phyloP scores from a whole-genome alignment of 768 basidiomycete species.

The Boletus edulis region DNA sequence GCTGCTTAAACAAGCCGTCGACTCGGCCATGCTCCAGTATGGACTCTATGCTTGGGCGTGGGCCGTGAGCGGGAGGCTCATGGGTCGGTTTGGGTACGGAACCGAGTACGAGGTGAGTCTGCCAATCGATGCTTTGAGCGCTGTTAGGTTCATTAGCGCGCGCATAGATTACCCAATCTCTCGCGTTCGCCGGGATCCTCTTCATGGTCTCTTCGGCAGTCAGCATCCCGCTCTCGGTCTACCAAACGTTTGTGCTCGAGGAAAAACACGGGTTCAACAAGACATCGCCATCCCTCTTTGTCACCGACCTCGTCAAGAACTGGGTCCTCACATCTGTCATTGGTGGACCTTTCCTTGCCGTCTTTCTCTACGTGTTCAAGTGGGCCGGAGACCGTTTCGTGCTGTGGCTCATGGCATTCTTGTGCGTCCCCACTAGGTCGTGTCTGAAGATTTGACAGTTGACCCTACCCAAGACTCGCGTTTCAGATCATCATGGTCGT shows the following conservation, averaged over 20 bases:
- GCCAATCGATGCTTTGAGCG: neutral
- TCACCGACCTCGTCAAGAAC: conserved; percentile 78
- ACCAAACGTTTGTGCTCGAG: conserved; percentile 92
- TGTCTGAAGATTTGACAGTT: neutral
- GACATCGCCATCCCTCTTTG: conserved; percentile 72
- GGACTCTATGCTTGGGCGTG: conserved; percentile 86
- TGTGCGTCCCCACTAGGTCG: conserved; percentile 42
- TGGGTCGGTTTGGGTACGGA: conserved; percentile 59
- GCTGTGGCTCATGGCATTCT: conserved; percentile 89
- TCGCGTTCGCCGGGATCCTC: conserved; percentile 70
- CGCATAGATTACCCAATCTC: conserved; percentile 65
- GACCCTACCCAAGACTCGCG: conserved; percentile 47
- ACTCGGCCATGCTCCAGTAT: conserved; percentile 66
- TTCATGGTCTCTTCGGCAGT: conserved; percentile 66
- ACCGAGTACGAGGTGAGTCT: conserved; percentile 64
- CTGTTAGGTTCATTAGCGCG: neutral
- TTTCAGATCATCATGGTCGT: conserved; percentile 86
- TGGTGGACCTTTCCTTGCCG: conserved; percentile 83
- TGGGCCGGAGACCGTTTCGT: conserved; percentile 95
- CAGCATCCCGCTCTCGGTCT: conserved; percentile 71
- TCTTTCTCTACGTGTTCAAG: conserved; percentile 84
- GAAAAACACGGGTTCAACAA: conserved; percentile 98
- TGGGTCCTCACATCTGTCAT: conserved; percentile 69
- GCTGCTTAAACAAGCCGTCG: conserved; percentile 69
- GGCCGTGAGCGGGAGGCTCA: conserved; percentile 53